These are phyloP conservation scores for Aspergillus eucalypticola DNA, from an alignment of 2,329 filamentous ascomycete genomes.

Conservation along the genomic window DNA sequence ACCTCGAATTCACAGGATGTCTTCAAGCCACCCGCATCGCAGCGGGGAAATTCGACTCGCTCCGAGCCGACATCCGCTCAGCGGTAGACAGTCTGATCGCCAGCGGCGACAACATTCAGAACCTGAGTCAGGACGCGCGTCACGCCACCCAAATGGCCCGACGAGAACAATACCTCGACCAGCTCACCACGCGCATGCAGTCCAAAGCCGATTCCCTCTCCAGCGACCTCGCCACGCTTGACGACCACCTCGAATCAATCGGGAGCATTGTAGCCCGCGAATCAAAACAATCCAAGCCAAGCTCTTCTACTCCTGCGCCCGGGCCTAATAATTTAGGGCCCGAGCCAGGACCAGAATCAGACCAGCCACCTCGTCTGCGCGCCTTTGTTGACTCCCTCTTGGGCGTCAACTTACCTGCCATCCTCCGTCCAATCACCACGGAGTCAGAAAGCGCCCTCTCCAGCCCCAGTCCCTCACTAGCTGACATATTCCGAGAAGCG, in stretches of 20 bases:
- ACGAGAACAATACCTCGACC: slow-evolving; percentile 36
- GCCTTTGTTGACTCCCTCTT: slow-evolving; percentile 11
- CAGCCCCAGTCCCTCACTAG: slow-evolving; percentile 6
- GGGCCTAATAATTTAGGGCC: not conserved
- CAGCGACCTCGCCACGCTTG: slow-evolving; percentile 32
- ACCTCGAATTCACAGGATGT: slow-evolving; percentile 41
- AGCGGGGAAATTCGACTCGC: slow-evolving; percentile 36
- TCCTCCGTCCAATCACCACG: slow-evolving; percentile 3
- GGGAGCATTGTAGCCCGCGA: slow-evolving; percentile 31
- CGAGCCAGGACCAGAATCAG: not conserved
- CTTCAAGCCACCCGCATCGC: slow-evolving; percentile 34
- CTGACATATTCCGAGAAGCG: slow-evolving; percentile 26
- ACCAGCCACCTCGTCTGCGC: slow-evolving; percentile 1
- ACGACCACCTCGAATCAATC: slow-evolving; percentile 39
- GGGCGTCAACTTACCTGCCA: slow-evolving; percentile 3
- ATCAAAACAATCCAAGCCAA: slow-evolving; percentile 6
- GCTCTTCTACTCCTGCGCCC: not conserved
- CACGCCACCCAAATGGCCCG: slow-evolving; percentile 33
- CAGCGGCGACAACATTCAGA: slow-evolving; percentile 13
- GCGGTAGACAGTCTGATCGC: slow-evolving; percentile 37
- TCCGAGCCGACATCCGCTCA: slow-evolving; percentile 38
- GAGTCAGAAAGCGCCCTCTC: not conserved
- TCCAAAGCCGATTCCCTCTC: slow-evolving; percentile 34
- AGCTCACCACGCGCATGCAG: slow-evolving; percentile 34
- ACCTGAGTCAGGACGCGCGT: slow-evolving; percentile 23